Base-by-base conservation (phyloP, 345 rosid species). In the Litchi chinensis region DNA sequence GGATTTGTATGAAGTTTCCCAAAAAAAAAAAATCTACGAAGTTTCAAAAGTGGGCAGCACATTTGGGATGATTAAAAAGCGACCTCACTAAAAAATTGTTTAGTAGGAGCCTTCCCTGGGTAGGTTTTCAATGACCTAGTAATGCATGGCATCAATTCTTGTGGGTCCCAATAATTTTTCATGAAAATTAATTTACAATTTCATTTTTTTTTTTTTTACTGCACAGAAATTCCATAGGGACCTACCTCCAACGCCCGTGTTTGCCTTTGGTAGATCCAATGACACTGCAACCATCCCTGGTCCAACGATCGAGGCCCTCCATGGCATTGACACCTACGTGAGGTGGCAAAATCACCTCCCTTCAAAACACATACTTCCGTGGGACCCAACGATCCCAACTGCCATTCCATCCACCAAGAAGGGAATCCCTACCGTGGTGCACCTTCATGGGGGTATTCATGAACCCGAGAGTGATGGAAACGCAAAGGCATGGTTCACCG, bases 371-470 rank as follows among this genome's bases (percentile, higher is more conserved):
- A 91, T 95, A 28, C 94, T 95, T 65, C 99, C 97, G 0, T 93
- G 95, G 99, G 99, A 94, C 82, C 90, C 89, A 0, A 95, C 98
- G 0, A 89, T 94, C 77, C 97, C 92, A 0, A 92, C 95, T 0
- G 98, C 99, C 5, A 68, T 74, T 0, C 81, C 98, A 0, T 9
- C 76, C 50, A 54, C 48, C 68, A 79, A 75, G 72, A 86, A 79
- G 67, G 98, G 99, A 18, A 64, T 95, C 10, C 97, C 99, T 32
- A 91, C 99, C 7, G 99, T 95, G 32, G 99, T 95, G 71, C 99
- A 95, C 82, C 92, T 95, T 82, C 99, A 95, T 57, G 99, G 99
- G 3, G 91, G 86, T 4, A 88, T 94, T 65, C 83, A 88, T 74
- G 97, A 91, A 73, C 93, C 99, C 6, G 56, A 80, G 11, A 95